phyloP scores from a whole-genome alignment of 73 alveolate genomes.

The Uronychia setigera region DNA sequence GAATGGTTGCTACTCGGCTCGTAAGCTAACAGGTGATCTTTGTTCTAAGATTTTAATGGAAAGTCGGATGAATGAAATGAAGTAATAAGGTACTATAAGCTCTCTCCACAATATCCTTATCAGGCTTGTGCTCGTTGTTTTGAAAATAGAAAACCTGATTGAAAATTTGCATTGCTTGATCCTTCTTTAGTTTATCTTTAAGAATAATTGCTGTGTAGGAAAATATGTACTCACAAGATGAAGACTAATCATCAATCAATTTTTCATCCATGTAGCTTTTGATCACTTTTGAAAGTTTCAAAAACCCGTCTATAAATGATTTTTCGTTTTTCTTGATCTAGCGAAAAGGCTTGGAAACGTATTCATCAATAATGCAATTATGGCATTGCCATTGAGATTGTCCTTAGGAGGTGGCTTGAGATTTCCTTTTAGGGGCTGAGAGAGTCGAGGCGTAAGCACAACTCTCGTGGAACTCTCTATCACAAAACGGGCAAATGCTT shows the following conservation, averaged over 20 bases:
- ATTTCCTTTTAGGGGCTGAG: neutral
- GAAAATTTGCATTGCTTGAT: neutral
- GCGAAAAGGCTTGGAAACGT: neutral
- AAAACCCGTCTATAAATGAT: neutral
- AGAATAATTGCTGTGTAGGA: neutral
- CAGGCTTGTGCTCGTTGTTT: neutral
- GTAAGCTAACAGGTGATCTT: neutral
- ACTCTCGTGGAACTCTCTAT: neutral
- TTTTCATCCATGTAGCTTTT: neutral
- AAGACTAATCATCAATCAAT: neutral
- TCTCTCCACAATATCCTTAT: neutral
- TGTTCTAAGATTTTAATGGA: neutral
- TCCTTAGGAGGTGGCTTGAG: no score
- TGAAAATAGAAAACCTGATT: neutral
- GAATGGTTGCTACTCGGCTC: neutral
- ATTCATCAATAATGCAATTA: neutral
- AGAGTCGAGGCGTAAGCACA: slow-evolving; percentile 1
- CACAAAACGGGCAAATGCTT: neutral
- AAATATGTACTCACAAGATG: neutral
- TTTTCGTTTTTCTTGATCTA: neutral
- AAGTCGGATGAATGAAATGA: neutral
- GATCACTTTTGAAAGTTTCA: neutral
- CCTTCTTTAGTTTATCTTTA: neutral
- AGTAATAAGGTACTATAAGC: neutral
- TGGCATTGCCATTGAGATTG: neutral